These are phyloP conservation scores for Apiospora pterosperma DNA, from an alignment of 2,329 filamentous ascomycete genomes.

Conservation along the genomic window DNA sequence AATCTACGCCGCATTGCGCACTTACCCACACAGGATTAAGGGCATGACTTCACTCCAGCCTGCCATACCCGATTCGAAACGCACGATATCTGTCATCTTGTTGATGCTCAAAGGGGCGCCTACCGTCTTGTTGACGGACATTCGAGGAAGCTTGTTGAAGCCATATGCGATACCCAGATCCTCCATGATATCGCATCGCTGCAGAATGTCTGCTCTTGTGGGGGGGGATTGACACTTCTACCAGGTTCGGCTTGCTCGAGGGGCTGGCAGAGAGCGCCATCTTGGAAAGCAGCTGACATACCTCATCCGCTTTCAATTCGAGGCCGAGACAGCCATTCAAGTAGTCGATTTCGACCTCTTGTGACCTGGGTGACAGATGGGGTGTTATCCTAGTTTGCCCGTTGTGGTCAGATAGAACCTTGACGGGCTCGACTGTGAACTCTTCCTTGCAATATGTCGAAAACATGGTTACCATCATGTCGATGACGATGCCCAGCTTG, in stretches of 20 bases:
- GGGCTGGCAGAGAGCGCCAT: constrained; percentile 86
- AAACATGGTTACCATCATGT: constrained; percentile 98
- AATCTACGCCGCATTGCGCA: background rate
- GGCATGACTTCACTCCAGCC: constrained; percentile 97
- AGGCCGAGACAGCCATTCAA: constrained; percentile 92
- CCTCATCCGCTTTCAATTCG: constrained; percentile 66
- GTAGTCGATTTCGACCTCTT: constrained; percentile 85
- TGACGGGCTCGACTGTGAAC: constrained; percentile 91
- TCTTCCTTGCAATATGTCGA: constrained; percentile 82
- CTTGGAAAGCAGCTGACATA: constrained; percentile 77
- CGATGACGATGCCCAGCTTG: constrained; percentile 92
- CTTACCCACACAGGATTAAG: constrained; percentile 70
- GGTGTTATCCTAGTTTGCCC: constrained; percentile 77
- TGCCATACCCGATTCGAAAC: constrained; percentile 84
- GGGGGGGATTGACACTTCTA: constrained; percentile 80
- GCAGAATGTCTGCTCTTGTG: constrained; percentile 89
- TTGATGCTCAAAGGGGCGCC: constrained; percentile 87
- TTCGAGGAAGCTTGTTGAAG: constrained; percentile 90
- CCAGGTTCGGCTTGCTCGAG: constrained; percentile 64
- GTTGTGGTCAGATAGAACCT: constrained; percentile 91
- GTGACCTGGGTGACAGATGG: constrained; percentile 70
- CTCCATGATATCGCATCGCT: constrained; percentile 98
- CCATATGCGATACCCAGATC: constrained; percentile 95
- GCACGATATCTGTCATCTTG: constrained; percentile 90
- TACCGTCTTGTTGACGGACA: constrained; percentile 82